These are phyloP conservation scores for Neopestalotiopsis clavispora DNA, from an alignment of 2,329 filamentous ascomycete species.

Conservation along the genomic window DNA sequence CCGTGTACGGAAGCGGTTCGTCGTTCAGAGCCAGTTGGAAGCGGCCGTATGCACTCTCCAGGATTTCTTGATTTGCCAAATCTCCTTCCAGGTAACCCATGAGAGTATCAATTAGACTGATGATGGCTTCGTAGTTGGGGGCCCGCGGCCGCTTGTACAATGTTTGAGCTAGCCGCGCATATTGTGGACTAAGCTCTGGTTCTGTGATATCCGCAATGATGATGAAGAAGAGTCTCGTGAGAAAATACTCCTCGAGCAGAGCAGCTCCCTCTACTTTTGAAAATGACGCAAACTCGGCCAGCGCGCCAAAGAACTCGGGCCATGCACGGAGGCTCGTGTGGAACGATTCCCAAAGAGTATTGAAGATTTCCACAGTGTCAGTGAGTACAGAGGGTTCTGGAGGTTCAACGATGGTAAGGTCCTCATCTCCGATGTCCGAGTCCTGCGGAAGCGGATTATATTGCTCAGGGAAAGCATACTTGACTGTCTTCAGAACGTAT, in stretches of 20 bases:
- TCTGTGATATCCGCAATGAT: slow-evolving; percentile 62
- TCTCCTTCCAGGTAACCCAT: slow-evolving; percentile 47
- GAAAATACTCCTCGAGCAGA: slow-evolving; percentile 65
- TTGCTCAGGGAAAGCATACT: slow-evolving; percentile 47
- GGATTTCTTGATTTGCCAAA: slow-evolving; percentile 39
- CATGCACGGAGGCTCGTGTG: slow-evolving; percentile 69
- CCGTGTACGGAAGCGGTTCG: slow-evolving; percentile 49
- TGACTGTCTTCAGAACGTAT: slow-evolving; percentile 57
- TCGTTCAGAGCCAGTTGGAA: slow-evolving; percentile 36
- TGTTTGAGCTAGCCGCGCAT: slow-evolving; percentile 57
- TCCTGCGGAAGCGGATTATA: slow-evolving; percentile 46
- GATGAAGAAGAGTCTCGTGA: slow-evolving; percentile 63
- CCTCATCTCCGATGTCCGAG: slow-evolving; percentile 36
- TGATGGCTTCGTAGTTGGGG: slow-evolving; percentile 58
- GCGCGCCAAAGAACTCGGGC: slow-evolving; percentile 77
- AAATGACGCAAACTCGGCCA: slow-evolving; percentile 68
- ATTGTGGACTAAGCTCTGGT: slow-evolving; percentile 56
- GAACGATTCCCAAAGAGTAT: slow-evolving; percentile 65
- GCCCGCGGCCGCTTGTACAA: slow-evolving; percentile 58
- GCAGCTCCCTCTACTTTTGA: slow-evolving; percentile 62
- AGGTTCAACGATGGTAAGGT: slow-evolving; percentile 37
- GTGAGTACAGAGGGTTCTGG: slow-evolving; percentile 37
- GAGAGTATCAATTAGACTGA: slow-evolving; percentile 53
- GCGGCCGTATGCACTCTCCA: slow-evolving; percentile 46
- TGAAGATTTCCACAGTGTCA: slow-evolving; percentile 52